phyloP scores from a whole-genome alignment of 2,329 filamentous ascomycete genomes.

The Rutstroemia sp. region DNA sequence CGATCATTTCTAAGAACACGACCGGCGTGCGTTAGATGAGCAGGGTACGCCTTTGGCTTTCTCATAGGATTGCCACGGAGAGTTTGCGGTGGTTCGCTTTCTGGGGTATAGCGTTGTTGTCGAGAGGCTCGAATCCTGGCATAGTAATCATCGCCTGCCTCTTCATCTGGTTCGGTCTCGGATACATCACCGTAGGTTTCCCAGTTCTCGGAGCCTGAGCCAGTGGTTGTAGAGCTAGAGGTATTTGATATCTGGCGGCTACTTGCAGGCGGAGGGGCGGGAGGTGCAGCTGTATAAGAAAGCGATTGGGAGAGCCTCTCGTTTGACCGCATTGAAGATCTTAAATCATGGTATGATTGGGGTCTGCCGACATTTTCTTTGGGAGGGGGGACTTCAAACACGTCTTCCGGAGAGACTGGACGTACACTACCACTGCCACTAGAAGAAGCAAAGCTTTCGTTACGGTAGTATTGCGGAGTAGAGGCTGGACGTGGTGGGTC shows the following conservation, averaged over 20 bases:
- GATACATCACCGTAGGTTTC: slow-evolving; percentile 88
- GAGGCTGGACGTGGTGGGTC: slow-evolving; percentile 39
- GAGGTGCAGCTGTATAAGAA: slow-evolving; percentile 21
- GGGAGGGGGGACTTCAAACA: slow-evolving; percentile 62
- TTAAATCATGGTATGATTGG: slow-evolving; percentile 33
- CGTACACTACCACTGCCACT: slow-evolving; percentile 42
- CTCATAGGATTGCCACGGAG: slow-evolving; percentile 39
- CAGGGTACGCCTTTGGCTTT: slow-evolving; percentile 46
- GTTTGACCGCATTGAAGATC: slow-evolving; percentile 37
- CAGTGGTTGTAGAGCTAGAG: slow-evolving; percentile 54
- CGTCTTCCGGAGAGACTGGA: slow-evolving; percentile 68
- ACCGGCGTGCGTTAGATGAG: slow-evolving; percentile 38
- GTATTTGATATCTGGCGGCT: slow-evolving; percentile 66
- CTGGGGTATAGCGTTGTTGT: slow-evolving; percentile 55
- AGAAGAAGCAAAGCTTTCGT: slow-evolving; percentile 40
- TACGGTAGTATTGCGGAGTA: slow-evolving; percentile 45
- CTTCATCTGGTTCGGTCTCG: slow-evolving; percentile 68
- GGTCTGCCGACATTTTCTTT: slow-evolving; percentile 30
- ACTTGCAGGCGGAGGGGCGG: slow-evolving; percentile 22
- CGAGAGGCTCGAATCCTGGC: slow-evolving; percentile 65
- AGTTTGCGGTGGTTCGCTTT: slow-evolving; percentile 28
- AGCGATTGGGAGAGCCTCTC: slow-evolving; percentile 27
- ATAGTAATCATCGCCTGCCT: slow-evolving; percentile 81
- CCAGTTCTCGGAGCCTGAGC: slow-evolving; percentile 92
- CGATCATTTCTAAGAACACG: slow-evolving; percentile 42